Conservation (phyloP, 2,329 filamentous ascomycete genomes). For the Exutisphaerella laricina region DNA sequence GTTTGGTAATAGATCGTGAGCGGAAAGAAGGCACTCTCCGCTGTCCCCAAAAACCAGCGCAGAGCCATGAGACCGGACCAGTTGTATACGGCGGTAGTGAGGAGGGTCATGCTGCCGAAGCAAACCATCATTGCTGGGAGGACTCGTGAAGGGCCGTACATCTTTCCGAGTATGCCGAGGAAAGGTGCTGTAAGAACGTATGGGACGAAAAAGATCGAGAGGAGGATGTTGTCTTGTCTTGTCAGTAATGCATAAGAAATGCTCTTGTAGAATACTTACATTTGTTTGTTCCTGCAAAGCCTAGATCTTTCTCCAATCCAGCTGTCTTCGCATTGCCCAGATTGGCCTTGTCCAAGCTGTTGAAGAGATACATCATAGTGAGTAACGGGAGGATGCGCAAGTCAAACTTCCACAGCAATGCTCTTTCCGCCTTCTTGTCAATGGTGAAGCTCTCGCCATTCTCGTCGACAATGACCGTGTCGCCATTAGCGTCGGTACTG, state of each 20-base stretch:
- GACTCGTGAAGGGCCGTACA: slow-evolving; percentile 58
- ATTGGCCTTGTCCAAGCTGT: slow-evolving; percentile 46
- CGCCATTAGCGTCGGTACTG: slow-evolving; percentile 15
- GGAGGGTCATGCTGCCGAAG: slow-evolving; percentile 61
- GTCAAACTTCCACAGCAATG: slow-evolving; percentile 52
- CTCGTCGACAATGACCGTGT: slow-evolving; percentile 19
- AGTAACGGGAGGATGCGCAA: slow-evolving; percentile 52
- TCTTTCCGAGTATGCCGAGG: slow-evolving; percentile 62
- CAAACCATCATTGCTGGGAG: slow-evolving; percentile 54
- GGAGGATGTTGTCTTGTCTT: slow-evolving; percentile 56
- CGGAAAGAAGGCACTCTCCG: slow-evolving; percentile 64
- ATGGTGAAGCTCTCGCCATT: slow-evolving; percentile 31
- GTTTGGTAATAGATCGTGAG: slow-evolving; percentile 59
- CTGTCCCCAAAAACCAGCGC: slow-evolving; percentile 61
- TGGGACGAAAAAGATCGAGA: slow-evolving; percentile 69
- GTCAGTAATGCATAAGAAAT: too few species aligned
- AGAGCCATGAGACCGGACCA: slow-evolving; percentile 63
- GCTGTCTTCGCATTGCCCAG: slow-evolving; percentile 42
- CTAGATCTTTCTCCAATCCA: slow-evolving; percentile 47
- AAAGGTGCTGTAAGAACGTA: slow-evolving; percentile 66
- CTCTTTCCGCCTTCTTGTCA: slow-evolving; percentile 44
- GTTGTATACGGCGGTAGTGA: slow-evolving; percentile 52
- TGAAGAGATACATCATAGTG: slow-evolving; percentile 57
- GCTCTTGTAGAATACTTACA: slow-evolving; percentile 12
- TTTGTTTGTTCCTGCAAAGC: slow-evolving; percentile 54